Base-by-base conservation (phyloP, 495 filamentous ascomycete species). In the Cercophora scortea region DNA sequence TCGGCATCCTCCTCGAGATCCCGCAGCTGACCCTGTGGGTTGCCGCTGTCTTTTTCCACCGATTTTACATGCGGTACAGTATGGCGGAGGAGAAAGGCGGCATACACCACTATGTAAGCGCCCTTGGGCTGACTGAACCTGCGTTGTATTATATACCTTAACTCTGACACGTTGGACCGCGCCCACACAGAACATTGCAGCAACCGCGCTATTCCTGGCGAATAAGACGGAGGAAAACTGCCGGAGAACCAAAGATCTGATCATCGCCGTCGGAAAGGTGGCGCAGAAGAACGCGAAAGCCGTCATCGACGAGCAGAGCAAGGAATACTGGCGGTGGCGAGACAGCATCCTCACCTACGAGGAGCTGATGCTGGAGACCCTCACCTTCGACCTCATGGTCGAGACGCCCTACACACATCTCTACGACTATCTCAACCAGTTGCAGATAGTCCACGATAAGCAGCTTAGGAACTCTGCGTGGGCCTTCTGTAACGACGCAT, bases 191-290 rank as follows among this genome's bases (percentile, higher is more conserved):
- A 82, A 82, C 60, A 87, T 93, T 43, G 93, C 89, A 2, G 93
- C 90, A 0, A 94, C 90, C 0, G 76, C 90, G 4, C 78, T 98
- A 7, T 97, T 96, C 61, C 80, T 98, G 8, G 92, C 93, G 8
- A 94, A 90, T 58, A 98, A 98, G 69, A 91, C 94, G 6, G 93
- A 97, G 58, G 93, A 98, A 64, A 92, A 91, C 62, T 89, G 88
- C 61, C 87, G 91, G 32, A 94, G 93, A 60, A 94, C 95, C 60
- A 90, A 87, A 59, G 90, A 97, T 54, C 73, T 98, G 34, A 88
- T 98, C 51, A 81, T 95, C 18, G 88, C 91, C 0, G 94, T 92
- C 60, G 90, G 89, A 46, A 89, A 90, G 54, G 91, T 96, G 12
- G 94, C 92, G 32, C 92, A 95, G 65, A 97, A 98, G 70, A 86